These are phyloP conservation scores for Taiwanofungus camphoratus DNA, from an alignment of 1,284 basidiomycete species.

Conservation along the genomic window DNA sequence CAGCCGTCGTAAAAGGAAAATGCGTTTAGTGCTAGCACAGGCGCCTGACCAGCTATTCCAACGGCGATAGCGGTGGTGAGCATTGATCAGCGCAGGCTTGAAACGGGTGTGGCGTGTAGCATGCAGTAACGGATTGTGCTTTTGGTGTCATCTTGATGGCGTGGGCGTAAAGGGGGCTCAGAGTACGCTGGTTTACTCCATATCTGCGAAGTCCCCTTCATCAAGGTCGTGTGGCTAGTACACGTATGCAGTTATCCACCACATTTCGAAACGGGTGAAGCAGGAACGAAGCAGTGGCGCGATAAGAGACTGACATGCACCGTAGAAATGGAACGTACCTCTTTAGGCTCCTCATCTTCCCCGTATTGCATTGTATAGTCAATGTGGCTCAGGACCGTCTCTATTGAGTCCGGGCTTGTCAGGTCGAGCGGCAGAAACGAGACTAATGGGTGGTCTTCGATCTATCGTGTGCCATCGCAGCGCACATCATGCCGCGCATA, in stretches of 20 bases:
- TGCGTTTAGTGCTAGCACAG: no score
- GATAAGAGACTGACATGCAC: not conserved
- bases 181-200: constrained; percentile 40
- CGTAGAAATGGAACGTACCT: constrained; percentile 41
- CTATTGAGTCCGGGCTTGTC: constrained; percentile 84
- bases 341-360: constrained; percentile 89
- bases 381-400: constrained; percentile 89
- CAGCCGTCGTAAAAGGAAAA: no score
- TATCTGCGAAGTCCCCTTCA: constrained; percentile 77
- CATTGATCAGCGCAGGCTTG: no score
- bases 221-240: constrained; percentile 79
- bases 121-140: no score
- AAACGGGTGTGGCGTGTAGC: no score
- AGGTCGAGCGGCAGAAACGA: constrained; percentile 96
- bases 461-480: no score
- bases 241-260: not conserved
- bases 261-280: not conserved
- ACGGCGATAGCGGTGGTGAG: no score
- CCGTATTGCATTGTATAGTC: constrained; percentile 98
- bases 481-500: no score
- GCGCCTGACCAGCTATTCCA: no score
- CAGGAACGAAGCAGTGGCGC: not conserved
- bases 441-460: constrained; percentile 97
- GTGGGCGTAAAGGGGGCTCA: not conserved
- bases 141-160: not conserved